phyloP scores from a whole-genome alignment of 208 protist genomes.

The Herpetomonas tarakana region DNA sequence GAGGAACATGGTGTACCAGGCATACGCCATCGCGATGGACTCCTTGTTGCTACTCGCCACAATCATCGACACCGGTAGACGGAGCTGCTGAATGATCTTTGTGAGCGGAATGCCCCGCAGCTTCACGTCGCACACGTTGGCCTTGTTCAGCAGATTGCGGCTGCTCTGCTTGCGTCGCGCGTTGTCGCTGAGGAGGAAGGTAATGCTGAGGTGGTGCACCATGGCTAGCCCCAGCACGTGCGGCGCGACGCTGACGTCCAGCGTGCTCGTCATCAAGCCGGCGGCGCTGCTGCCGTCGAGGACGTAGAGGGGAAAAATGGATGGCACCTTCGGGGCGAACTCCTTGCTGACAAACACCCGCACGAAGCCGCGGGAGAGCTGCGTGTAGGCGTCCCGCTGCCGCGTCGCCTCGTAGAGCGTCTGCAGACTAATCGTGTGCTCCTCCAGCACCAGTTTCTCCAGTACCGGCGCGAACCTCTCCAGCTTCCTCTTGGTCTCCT shows the following conservation, averaged over 20 bases:
- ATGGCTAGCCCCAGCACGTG: slow-evolving; percentile 89
- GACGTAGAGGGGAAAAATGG: slow-evolving; percentile 81
- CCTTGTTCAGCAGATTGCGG: slow-evolving; percentile 54
- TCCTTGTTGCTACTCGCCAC: slow-evolving; percentile 49
- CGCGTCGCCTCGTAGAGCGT: slow-evolving; percentile 70
- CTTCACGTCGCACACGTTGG: slow-evolving; percentile 76
- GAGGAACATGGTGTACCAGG: slow-evolving; percentile 80
- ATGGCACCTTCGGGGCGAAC: slow-evolving; percentile 46
- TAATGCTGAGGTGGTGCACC: slow-evolving; percentile 81
- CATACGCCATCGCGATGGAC: slow-evolving; percentile 64
- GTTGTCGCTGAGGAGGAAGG: slow-evolving; percentile 61
- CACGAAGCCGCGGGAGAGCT: slow-evolving; percentile 81
- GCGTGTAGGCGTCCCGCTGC: slow-evolving; percentile 63
- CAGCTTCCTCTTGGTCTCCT: slow-evolving; percentile 2
- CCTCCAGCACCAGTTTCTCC: slow-evolving; percentile 52
- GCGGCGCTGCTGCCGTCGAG: slow-evolving; percentile 78
- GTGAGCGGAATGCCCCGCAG: slow-evolving; percentile 88
- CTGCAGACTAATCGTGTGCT: slow-evolving; percentile 76
- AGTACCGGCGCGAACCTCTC: slow-evolving; percentile 30
- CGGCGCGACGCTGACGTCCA: slow-evolving; percentile 77
- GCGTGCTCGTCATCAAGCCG: slow-evolving; percentile 59
- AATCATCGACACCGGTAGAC: slow-evolving; percentile 77
- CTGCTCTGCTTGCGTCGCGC: slow-evolving; percentile 61
- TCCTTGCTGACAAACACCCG: slow-evolving; percentile 67
- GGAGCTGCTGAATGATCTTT: slow-evolving; percentile 77